Conservation (phyloP, 345 rosid species). For the Durio zibethinus region DNA sequence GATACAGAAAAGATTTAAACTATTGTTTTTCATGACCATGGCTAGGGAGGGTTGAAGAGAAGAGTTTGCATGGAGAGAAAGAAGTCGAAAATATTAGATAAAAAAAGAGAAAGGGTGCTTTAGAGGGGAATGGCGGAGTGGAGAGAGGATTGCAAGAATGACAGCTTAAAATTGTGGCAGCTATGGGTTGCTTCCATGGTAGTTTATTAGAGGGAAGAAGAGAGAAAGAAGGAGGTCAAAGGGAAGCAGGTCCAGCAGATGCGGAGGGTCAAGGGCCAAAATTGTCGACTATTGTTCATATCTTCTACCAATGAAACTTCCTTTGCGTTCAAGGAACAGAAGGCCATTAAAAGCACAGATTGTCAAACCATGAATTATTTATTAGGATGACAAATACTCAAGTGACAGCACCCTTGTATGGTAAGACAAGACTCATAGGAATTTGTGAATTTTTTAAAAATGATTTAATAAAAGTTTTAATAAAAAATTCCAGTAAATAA, state of each 20-base stretch:
- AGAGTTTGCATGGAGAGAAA: conserved; percentile 1
- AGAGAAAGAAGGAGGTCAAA: conserved; percentile 27
- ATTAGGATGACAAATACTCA: background rate
- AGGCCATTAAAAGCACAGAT: conserved; percentile 36
- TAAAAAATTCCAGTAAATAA: too few relatives aligned
- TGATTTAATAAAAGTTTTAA: too few relatives aligned
- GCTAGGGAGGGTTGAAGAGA: conserved; percentile 15
- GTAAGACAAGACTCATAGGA: too few relatives aligned
- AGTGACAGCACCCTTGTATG: background rate
- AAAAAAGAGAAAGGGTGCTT: conserved; percentile 11
- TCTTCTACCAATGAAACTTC: conserved; percentile 38
- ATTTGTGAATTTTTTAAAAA: too few relatives aligned
- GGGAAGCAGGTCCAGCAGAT: conserved; percentile 27
- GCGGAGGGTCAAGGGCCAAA: conserved; percentile 40
- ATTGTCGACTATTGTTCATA: conserved; percentile 28
- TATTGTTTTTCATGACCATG: background rate
- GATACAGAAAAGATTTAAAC: background rate
- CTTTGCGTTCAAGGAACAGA: conserved; percentile 67
- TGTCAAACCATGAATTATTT: conserved; percentile 44
- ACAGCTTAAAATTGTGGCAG: conserved; percentile 12
- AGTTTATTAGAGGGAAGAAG: background rate
- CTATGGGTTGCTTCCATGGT: conserved; percentile 35
- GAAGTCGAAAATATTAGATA: background rate
- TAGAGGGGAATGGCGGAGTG: background rate
- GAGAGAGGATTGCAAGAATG: conserved; percentile 13